Conservation (phyloP, 805 yeast genomes). For the Soucietia sequanensis region DNA sequence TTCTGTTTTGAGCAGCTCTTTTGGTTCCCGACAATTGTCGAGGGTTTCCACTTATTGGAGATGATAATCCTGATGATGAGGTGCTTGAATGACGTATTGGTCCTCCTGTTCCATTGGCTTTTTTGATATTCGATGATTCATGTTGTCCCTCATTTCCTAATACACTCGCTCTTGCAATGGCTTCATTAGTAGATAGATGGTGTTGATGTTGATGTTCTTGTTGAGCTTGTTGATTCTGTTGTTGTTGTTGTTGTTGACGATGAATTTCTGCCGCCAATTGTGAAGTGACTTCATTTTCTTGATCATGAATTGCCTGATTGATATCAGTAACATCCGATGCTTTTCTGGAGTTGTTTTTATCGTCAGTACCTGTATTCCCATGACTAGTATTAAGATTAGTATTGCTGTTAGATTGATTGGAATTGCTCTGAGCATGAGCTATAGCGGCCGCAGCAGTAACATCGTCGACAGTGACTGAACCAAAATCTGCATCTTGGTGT, state of each 20-base stretch:
- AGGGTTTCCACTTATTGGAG: not conserved
- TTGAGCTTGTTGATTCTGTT: conserved; percentile 3
- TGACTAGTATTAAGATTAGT: not conserved
- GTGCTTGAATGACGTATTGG: not conserved
- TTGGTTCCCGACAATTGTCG: conserved; percentile 59
- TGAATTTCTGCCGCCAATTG: conserved; percentile 7
- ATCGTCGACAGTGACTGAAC: conserved; percentile 7
- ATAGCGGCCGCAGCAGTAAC: conserved; percentile 26
- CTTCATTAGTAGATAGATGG: conserved; percentile 2
- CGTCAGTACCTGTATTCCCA: not conserved
- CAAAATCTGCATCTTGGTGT: conserved; percentile 21
- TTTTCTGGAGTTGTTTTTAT: not conserved
- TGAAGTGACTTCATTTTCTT: not conserved
- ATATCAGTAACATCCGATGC: not conserved
- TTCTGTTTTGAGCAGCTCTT: conserved; percentile 89
- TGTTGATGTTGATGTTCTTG: conserved; percentile 12
- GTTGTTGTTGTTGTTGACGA: conserved; percentile 10
- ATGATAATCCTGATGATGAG: not conserved
- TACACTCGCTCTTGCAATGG: not conserved
- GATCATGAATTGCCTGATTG: not conserved
- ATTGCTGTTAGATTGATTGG: conserved; percentile 3
- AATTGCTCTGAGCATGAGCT: conserved; percentile 18
- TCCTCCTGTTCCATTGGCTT: not conserved
- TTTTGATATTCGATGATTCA: not conserved
- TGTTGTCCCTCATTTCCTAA: not conserved